A percentile compares a stretch with the other conserved stretches of the same genome.
Evolutionary conservation across 306 rosid genomes (phyloP).

Genomic region (Lupinus albus): DNA sequence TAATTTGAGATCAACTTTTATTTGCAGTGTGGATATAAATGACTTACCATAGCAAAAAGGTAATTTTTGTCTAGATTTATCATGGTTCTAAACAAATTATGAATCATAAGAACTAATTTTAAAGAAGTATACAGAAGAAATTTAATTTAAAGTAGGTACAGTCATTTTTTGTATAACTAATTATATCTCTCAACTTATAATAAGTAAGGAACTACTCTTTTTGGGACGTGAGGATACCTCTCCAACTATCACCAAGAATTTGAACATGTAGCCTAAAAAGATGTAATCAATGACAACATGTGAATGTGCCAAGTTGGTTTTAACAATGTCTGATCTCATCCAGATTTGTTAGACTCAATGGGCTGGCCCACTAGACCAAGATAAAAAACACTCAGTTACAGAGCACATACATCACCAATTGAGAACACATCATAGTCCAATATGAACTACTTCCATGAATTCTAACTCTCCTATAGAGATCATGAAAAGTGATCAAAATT

Average conservation of each 20-base stretch:
- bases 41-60: background rate
- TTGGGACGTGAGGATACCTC: no score
- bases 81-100: background rate
- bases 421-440: constrained; percentile 34
- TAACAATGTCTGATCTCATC: constrained; percentile 40
- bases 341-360: constrained; percentile 38
- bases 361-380: constrained; percentile 45
- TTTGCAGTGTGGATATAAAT: background rate
- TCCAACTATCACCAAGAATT: no score
- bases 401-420: constrained; percentile 38
- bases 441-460: constrained; percentile 34
- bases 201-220: no score
- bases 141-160: no score
- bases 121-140: no score
- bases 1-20: no score
- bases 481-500: constrained; percentile 13
- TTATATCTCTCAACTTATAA: no score
- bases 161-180: no score
- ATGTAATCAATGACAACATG: constrained; percentile 44
- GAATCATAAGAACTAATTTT: background rate
- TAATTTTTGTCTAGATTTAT: constrained; percentile 4
- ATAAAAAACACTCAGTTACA: constrained; percentile 33
- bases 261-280: no score
- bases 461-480: constrained; percentile 21
- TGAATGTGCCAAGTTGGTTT: constrained; percentile 45